These are phyloP conservation scores for Dioscorea alata DNA, from an alignment of 106 monocot genomes.

Conservation along the genomic window DNA sequence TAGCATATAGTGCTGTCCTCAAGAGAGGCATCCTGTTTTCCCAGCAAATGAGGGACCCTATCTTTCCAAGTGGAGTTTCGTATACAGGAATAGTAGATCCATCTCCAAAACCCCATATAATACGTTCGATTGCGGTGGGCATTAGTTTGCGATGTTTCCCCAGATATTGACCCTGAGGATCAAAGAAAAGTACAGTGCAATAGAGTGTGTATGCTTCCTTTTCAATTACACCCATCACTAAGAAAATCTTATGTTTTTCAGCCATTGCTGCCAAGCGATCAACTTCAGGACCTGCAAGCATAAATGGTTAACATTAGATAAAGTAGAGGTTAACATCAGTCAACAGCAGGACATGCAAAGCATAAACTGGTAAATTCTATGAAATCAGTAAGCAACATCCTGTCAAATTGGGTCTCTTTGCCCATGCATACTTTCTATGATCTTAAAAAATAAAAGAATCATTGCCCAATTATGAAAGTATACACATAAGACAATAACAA, in stretches of 20 bases:
- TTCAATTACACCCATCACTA: slow-evolving; percentile 97
- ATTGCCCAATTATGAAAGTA: too few species aligned
- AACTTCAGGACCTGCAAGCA: slow-evolving; percentile 76
- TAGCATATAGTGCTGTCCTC: slow-evolving; percentile 89
- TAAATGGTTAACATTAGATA: neutral
- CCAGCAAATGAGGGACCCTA: slow-evolving; percentile 98
- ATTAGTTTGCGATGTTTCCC: slow-evolving; percentile 95
- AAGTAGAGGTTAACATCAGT: neutral
- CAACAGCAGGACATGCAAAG: too few species aligned
- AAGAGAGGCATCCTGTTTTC: slow-evolving; percentile 95
- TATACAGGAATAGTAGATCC: slow-evolving; percentile 96
- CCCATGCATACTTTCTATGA: too few species aligned
- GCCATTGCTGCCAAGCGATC: slow-evolving; percentile 77
- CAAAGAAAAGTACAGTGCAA: slow-evolving; percentile 90
- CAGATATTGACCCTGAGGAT: slow-evolving; percentile 71
- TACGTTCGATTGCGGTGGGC: slow-evolving; percentile 85
- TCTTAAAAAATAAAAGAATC: too few species aligned
- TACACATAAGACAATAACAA: too few species aligned
- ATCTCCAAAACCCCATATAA: slow-evolving; percentile 99
- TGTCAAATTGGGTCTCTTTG: too few species aligned
- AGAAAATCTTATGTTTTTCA: slow-evolving; percentile 83
- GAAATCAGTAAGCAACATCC: too few species aligned
- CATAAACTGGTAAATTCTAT: too few species aligned
- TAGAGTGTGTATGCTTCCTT: slow-evolving; percentile 89
- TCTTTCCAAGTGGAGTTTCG: slow-evolving; percentile 81